Percentiles rank a stretch among this genome's conserved stretches.
These are phyloP conservation scores for Suillus subluteus DNA, from an alignment of 768 basidiomycete species.

Conservation along the genomic window DNA sequence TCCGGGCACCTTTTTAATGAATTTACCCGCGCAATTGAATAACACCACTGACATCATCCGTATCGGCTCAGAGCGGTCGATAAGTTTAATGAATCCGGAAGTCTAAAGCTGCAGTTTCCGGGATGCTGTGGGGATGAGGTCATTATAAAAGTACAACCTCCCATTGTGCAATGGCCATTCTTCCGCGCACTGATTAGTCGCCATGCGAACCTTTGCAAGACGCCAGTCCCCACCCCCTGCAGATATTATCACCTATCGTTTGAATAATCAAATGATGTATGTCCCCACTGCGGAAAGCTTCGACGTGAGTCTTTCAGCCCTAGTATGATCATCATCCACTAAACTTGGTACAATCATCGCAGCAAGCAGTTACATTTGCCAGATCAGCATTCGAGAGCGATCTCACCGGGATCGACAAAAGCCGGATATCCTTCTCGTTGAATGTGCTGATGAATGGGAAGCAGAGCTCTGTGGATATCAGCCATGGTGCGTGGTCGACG, in stretches of 20 bases:
- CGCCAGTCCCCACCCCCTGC: conserved; percentile 31
- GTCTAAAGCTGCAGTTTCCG: too few species aligned
- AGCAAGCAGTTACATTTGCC: conserved; percentile 57
- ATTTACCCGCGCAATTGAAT: too few species aligned
- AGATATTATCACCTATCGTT: conserved; percentile 56
- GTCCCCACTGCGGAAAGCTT: conserved; percentile 49
- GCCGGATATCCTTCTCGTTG: conserved; percentile 49
- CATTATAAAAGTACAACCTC: not conserved
- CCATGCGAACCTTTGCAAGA: not conserved
- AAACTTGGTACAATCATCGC: not conserved
- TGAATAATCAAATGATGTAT: conserved; percentile 48
- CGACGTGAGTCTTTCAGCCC: conserved; percentile 36
- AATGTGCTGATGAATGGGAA: conserved; percentile 36
- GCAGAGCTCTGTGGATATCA: conserved; percentile 49
- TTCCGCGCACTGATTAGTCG: not conserved
- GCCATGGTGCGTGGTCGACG: conserved; percentile 51
- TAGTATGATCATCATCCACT: not conserved
- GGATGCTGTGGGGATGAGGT: too few species aligned
- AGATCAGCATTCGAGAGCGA: conserved; percentile 49
- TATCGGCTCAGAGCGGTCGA: too few species aligned
- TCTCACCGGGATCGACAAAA: conserved; percentile 40
- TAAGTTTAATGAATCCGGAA: too few species aligned
- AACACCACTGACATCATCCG: too few species aligned
- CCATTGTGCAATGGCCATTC: not conserved
- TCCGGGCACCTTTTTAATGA: not conserved